phyloP scores from a whole-genome alignment of 2,329 filamentous ascomycete species.

The Paracorniculantispora psalliotae region DNA sequence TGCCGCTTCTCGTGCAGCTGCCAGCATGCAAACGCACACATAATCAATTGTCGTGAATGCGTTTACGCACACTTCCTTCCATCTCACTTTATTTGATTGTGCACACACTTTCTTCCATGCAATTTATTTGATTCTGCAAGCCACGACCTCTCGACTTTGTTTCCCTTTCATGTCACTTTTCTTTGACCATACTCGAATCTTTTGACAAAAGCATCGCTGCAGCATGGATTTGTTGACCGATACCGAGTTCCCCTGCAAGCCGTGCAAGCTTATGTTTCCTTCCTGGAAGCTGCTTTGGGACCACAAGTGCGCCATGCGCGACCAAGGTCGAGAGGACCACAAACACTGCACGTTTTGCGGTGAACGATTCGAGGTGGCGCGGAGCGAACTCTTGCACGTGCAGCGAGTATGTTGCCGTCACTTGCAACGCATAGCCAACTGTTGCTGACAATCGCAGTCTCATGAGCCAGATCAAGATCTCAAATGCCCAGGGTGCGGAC shows the following conservation, averaged over 20 bases:
- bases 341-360: slow-evolving; percentile 36
- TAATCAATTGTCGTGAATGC: too few species aligned
- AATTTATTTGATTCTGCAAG: too few species aligned
- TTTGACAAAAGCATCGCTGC: too few species aligned
- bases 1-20: too few species aligned
- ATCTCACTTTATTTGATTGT: too few species aligned
- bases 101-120: too few species aligned
- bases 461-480: slow-evolving; percentile 39
- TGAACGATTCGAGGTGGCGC: slow-evolving; percentile 29
- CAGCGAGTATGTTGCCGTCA: slow-evolving; percentile 26
- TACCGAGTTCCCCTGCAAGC: slow-evolving; percentile 23
- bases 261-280: slow-evolving; percentile 25
- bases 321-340: slow-evolving; percentile 21
- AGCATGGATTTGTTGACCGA: background rate
- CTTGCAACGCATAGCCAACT: background rate
- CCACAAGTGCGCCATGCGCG: slow-evolving; percentile 27
- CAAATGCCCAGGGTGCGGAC: slow-evolving; percentile 42
- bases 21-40: too few species aligned
- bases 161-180: too few species aligned
- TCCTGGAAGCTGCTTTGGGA: slow-evolving; percentile 21
- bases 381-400: slow-evolving; percentile 30
- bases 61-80: too few species aligned
- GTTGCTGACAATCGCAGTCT: slow-evolving; percentile 21
- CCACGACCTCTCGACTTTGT: too few species aligned
- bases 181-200: too few species aligned